These are phyloP conservation scores for Pleodorina starrii DNA, from an alignment of 139 green algal species.

Conservation along the genomic window DNA sequence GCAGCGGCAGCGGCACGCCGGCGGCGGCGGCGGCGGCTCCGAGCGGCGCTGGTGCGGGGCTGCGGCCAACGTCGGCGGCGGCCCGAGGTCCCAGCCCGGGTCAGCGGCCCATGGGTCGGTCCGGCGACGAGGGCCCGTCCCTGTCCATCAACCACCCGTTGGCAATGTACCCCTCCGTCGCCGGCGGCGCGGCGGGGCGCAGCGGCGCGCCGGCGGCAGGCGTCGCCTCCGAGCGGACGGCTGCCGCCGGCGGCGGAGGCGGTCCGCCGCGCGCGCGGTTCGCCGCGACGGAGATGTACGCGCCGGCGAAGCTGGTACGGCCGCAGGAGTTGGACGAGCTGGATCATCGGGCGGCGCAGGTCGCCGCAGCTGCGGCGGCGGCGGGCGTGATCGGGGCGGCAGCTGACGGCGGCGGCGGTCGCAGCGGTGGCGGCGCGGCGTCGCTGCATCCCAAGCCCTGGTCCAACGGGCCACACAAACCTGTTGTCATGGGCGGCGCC, in stretches of 20 bases:
- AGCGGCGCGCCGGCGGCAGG: not conserved
- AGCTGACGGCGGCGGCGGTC: not conserved
- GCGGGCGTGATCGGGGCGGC: not conserved
- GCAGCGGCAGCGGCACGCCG: not conserved
- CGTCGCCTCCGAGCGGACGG: not conserved
- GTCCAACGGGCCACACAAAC: not conserved
- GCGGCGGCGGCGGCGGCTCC: not conserved
- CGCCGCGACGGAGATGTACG: constrained; percentile 36
- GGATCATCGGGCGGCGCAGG: constrained; percentile 15
- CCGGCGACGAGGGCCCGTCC: not conserved
- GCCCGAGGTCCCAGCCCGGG: constrained; percentile 3
- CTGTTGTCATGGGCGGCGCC: not conserved
- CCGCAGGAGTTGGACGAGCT: constrained; percentile 45
- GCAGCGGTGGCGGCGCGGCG: not conserved
- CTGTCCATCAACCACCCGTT: constrained; percentile 28
- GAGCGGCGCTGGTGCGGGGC: not conserved
- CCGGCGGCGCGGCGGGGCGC: not conserved
- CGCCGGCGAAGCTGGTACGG: constrained; percentile 44
- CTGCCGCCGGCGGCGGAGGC: not conserved
- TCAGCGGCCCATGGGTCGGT: not conserved
- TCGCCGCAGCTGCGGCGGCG: not conserved
- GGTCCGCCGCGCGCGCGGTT: not conserved
- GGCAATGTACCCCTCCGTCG: constrained; percentile 17
- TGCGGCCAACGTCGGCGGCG: not conserved
- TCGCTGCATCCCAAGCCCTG: constrained; percentile 22